Base-by-base conservation (phyloP, 352 stramenopile genomes). In the Phytophthora pini region DNA sequence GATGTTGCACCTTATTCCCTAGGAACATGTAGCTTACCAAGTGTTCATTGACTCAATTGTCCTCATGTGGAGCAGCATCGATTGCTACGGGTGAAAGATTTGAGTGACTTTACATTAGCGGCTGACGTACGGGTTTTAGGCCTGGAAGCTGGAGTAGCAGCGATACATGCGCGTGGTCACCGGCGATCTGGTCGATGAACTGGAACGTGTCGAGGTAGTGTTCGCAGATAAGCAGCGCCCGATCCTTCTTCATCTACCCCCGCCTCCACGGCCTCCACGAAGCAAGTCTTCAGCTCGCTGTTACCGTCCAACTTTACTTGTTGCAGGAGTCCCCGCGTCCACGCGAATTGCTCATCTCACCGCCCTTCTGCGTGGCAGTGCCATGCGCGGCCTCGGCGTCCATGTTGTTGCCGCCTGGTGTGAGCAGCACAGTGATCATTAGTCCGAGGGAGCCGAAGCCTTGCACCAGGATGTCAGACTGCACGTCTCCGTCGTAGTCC, bases 401-500 rank as follows among this genome's bases (percentile, higher is more conserved):
- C 46, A 97, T 70, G 0, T 88, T 95, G 77, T 94, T 89, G 27
- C 88, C 90, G 61, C 97, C 88, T 0, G 87, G 86, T 0, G 85
- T 84, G 34, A 96, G 68, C 39, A 97, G 63, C 53, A 97, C 90
- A 29, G 69, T 88, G 36, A 88, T 97, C 90, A 97, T 97, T 12
- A 97, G 76, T 6, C 90, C 90, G 4, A 97, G 77, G 41, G 87
- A 96, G 46, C 90, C 90, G 61, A 89, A 97, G 26, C 88, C 90
- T 75, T 97, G 90, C 2, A 88, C 90, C 2, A 97, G 44, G 46
- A 94, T 95, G 64, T 97, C 90, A 15, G 82, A 94, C 73, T 95
- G 87, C 66, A 97, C 88, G 68, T 97, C 90, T 24, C 88, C 90
- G 64, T 97, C 90, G 70, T 97, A 97, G 80, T 96, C 96, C 84